A percentile compares a stretch with the other conserved stretches of the same genome.
Evolutionary conservation across 208 protist genomes (phyloP).

Genomic region (Trypanosoma boissoni): DNA sequence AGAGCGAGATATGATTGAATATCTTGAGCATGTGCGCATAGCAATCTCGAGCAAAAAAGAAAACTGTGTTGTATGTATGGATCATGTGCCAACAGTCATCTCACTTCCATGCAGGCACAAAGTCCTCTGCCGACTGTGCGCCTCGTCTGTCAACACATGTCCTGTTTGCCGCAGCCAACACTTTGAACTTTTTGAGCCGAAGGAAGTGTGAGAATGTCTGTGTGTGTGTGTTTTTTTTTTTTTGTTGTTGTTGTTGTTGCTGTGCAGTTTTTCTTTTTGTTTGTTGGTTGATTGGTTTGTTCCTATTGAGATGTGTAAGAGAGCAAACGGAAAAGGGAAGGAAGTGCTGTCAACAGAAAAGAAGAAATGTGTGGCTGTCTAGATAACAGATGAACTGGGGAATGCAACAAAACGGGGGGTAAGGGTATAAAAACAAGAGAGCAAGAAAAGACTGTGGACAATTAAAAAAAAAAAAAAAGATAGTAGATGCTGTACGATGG

Average conservation of each 20-base stretch:
- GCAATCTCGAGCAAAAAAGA: conserved; percentile 66
- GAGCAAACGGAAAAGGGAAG: not conserved
- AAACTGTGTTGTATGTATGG: conserved; percentile 84
- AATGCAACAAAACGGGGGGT: not conserved
- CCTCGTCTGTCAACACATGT: conserved; percentile 45
- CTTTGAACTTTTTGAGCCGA: conserved; percentile 80
- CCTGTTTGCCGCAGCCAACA: conserved; percentile 72
- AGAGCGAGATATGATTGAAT: conserved; percentile 84
- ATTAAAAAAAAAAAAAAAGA: not conserved
- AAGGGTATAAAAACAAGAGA: not conserved
- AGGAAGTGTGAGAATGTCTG: conserved; percentile 34
- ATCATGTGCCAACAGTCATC: conserved; percentile 77
- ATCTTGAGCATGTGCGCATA: conserved; percentile 76
- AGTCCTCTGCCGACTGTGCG: conserved; percentile 74
- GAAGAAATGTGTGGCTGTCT: not conserved
- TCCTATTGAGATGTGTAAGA: too few species aligned
- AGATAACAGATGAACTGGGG: not conserved
- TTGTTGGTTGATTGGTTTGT: too few species aligned
- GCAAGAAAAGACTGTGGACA: not conserved
- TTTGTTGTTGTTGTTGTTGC: conserved; percentile 3
- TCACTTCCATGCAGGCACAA: conserved; percentile 84
- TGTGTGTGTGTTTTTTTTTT: conserved; percentile 13
- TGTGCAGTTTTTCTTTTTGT: too few species aligned
- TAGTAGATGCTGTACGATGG: not conserved
- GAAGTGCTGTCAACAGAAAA: not conserved